Evolutionary conservation across 805 yeast species (phyloP).

Genomic region (Starmera dryadoides): DNA sequence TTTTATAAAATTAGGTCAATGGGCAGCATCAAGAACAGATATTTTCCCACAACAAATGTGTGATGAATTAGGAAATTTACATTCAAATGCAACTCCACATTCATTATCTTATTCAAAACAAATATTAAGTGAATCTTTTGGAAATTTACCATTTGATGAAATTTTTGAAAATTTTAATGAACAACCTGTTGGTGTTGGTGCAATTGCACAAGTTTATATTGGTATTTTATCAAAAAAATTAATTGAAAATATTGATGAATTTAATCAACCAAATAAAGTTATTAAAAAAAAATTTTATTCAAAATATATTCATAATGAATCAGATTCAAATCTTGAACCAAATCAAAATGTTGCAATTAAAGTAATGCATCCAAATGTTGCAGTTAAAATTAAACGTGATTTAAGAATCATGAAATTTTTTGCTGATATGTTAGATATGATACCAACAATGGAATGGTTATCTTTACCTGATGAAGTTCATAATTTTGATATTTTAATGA

Average conservation of each 20-base stretch:
- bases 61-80: slow-evolving; percentile 65
- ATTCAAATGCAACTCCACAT: slow-evolving; percentile 79
- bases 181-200: slow-evolving; percentile 91
- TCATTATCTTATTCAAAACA: slow-evolving; percentile 50
- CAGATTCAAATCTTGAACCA: slow-evolving; percentile 21
- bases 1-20: slow-evolving; percentile 87
- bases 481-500: slow-evolving; percentile 82
- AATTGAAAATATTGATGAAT: slow-evolving; percentile 27
- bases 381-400: slow-evolving; percentile 66
- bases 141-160: slow-evolving; percentile 48
- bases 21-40: slow-evolving; percentile 98
- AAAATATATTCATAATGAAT: slow-evolving; percentile 1
- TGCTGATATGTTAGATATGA: slow-evolving; percentile 57
- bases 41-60: slow-evolving; percentile 79
- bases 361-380: slow-evolving; percentile 86
- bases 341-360: slow-evolving; percentile 76
- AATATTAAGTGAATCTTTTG: slow-evolving; percentile 53
- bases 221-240: slow-evolving; percentile 53
- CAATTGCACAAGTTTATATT: slow-evolving; percentile 91
- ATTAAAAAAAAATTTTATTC: slow-evolving; percentile 11
- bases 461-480: slow-evolving; percentile 91
- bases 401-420: slow-evolving; percentile 75
- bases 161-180: slow-evolving; percentile 74
- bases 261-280: slow-evolving; percentile 14
- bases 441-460: slow-evolving; percentile 98